A percentile compares a stretch with the other conserved stretches of the same genome.
Evolutionary conservation across 2,329 filamentous ascomycete species (phyloP).

Genomic region (Fusarium acutatum): DNA sequence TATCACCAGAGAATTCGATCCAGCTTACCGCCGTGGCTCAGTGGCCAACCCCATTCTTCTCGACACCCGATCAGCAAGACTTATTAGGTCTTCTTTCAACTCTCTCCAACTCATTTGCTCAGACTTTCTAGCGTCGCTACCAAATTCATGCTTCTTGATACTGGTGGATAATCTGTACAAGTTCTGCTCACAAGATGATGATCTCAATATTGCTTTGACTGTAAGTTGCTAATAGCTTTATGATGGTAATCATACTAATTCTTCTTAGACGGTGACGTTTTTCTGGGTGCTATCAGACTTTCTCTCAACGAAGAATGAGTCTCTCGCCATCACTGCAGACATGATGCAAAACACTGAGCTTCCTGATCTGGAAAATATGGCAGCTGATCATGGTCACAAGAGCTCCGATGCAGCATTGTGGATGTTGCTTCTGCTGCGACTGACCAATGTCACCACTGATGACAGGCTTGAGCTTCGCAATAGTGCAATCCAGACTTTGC

Average conservation of each 20-base stretch:
- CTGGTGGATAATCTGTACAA: slow-evolving; percentile 88
- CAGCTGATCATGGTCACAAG: slow-evolving; percentile 65
- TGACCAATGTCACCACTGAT: slow-evolving; percentile 77
- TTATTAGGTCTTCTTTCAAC: slow-evolving; percentile 87
- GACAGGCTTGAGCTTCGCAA: slow-evolving; percentile 80
- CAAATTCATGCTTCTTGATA: slow-evolving; percentile 74
- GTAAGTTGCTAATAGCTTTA: slow-evolving; percentile 54
- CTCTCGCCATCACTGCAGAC: slow-evolving; percentile 65
- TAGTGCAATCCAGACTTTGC: slow-evolving; percentile 88
- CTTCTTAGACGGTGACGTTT: slow-evolving; percentile 80
- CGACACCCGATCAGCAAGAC: slow-evolving; percentile 70
- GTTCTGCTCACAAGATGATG: slow-evolving; percentile 89
- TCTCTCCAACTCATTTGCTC: slow-evolving; percentile 93
- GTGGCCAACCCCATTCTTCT: slow-evolving; percentile 48
- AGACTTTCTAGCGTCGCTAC: slow-evolving; percentile 83
- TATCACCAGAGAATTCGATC: slow-evolving; percentile 50
- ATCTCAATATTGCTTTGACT: slow-evolving; percentile 94
- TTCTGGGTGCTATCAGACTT: slow-evolving; percentile 97
- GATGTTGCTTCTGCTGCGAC: slow-evolving; percentile 77
- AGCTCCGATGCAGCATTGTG: slow-evolving; percentile 77
- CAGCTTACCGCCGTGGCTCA: slow-evolving; percentile 46
- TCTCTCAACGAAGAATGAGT: slow-evolving; percentile 68
- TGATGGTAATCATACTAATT: background rate
- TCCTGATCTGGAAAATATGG: slow-evolving; percentile 64
- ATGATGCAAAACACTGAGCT: slow-evolving; percentile 61